Evolutionary conservation across 1,139 yeast species (phyloP).

Genomic region (Pichia norvegensis): DNA sequence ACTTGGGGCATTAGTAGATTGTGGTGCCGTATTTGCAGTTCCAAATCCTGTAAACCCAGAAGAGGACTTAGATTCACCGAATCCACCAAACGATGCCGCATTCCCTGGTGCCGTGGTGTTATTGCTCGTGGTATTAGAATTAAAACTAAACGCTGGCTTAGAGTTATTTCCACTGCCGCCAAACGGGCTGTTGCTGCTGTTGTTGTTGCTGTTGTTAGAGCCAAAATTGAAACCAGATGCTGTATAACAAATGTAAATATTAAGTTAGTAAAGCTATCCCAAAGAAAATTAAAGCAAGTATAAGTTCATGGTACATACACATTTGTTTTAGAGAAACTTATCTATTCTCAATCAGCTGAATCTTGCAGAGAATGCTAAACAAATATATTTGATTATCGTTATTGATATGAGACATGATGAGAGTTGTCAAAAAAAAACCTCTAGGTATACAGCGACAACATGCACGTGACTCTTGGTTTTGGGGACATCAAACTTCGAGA

Average conservation of each 20-base stretch:
- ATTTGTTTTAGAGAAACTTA: too few species aligned
- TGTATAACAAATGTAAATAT: constrained; percentile 1
- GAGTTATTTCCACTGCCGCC: neutral
- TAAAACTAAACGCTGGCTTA: neutral
- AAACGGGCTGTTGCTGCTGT: neutral
- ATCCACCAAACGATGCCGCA: neutral
- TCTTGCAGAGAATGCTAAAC: neutral
- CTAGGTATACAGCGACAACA: too few species aligned
- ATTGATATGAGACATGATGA: too few species aligned
- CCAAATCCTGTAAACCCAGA: constrained; percentile 1
- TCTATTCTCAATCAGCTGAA: too few species aligned
- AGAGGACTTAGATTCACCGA: neutral
- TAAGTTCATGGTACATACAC: neutral
- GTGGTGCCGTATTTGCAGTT: neutral
- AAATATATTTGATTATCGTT: neutral
- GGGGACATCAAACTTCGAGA: too few species aligned
- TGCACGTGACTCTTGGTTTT: neutral
- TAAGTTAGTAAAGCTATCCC: neutral
- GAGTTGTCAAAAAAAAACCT: neutral
- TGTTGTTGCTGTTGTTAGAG: constrained; percentile 1
- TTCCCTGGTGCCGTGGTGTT: neutral
- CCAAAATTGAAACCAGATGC: constrained; percentile 3
- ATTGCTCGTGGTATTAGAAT: neutral
- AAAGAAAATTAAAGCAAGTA: too few species aligned
- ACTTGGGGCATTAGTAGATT: neutral